Conservation (phyloP, 768 basidiomycete genomes). For the Rhodotorula taiwanensis region DNA sequence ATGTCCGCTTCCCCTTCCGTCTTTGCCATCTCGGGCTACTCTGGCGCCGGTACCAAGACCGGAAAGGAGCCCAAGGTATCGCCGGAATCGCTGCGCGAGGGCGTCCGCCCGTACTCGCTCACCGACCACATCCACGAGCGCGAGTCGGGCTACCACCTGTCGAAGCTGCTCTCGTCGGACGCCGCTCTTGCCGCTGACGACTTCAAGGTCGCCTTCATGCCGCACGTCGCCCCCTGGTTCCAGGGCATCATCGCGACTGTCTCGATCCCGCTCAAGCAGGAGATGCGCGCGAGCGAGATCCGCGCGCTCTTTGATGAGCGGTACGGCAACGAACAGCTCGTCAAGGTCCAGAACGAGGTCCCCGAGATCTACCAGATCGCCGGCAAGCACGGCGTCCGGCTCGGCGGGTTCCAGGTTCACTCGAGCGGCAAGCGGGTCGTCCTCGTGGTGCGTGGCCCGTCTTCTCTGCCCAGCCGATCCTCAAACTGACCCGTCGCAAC, state of each 20-base stretch:
- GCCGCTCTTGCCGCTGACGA: constrained; percentile 56
- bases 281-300: constrained; percentile 66
- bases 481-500: not conserved
- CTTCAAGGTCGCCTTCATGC: constrained; percentile 71
- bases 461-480: not conserved
- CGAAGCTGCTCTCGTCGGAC: constrained; percentile 49
- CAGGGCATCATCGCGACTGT: constrained; percentile 86
- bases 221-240: constrained; percentile 87
- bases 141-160: constrained; percentile 80
- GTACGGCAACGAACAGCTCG: constrained; percentile 68
- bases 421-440: constrained; percentile 82
- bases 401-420: constrained; percentile 91
- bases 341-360: constrained; percentile 61
- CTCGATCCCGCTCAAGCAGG: constrained; percentile 67
- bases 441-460: constrained; percentile 63
- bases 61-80: constrained; percentile 76
- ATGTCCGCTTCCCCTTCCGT: constrained; percentile 63
- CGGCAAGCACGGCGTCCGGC: constrained; percentile 77
- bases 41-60: constrained; percentile 82
- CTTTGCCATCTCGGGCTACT: constrained; percentile 89
- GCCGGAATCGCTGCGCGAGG: constrained; percentile 65
- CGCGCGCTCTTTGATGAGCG: constrained; percentile 64
- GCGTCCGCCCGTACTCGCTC: constrained; percentile 74
- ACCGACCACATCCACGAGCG: constrained; percentile 99
- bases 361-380: constrained; percentile 68